Evolutionary conservation across 257 asterid species (phyloP).

Genomic region (Knoxia roxburghii): DNA sequence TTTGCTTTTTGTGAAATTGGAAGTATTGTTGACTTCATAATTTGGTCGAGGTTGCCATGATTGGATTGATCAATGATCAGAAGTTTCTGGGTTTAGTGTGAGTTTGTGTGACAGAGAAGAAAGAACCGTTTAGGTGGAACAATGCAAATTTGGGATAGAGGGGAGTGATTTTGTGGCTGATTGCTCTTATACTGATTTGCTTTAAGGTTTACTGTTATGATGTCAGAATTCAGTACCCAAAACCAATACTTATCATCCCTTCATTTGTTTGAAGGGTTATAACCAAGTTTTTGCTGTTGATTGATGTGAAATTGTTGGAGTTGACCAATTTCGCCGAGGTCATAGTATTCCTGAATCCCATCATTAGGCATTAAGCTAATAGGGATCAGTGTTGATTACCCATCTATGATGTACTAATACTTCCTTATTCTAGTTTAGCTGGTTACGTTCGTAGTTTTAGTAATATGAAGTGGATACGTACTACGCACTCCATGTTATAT

Average conservation of each 20-base stretch:
- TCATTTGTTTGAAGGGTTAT: neutral
- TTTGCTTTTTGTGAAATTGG: neutral
- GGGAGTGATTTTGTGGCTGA: neutral
- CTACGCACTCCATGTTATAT: neutral
- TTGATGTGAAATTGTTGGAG: neutral
- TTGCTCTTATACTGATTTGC: neutral
- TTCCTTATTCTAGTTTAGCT: neutral
- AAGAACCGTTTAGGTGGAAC: neutral
- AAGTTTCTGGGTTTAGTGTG: neutral
- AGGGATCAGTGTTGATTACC: neutral
- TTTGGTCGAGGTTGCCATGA: neutral
- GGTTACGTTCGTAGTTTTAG: neutral
- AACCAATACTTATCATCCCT: neutral
- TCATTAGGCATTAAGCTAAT: neutral
- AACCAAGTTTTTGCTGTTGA: neutral
- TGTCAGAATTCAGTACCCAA: neutral
- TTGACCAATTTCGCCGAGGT: neutral
- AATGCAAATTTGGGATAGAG: neutral
- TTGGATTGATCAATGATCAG: conserved; percentile 5
- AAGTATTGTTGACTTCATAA: neutral
- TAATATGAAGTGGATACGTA: no score
- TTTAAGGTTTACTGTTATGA: neutral
- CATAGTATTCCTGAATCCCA: neutral
- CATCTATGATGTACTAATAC: neutral
- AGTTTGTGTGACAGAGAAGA: neutral